These are phyloP conservation scores for Parathielavia appendiculata DNA, from an alignment of 495 filamentous ascomycete genomes.

Conservation along the genomic window DNA sequence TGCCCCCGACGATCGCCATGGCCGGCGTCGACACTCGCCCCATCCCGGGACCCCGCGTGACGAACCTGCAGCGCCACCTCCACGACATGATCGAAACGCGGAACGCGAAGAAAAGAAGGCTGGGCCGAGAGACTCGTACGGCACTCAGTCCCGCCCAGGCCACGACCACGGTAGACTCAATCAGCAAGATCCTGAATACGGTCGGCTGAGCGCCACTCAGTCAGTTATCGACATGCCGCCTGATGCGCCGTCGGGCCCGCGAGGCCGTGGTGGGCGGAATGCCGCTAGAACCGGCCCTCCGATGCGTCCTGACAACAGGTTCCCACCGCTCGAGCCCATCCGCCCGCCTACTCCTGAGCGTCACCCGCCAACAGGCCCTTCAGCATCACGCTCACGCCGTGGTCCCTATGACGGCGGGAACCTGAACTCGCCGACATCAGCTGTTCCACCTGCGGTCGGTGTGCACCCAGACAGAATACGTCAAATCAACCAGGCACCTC, in stretches of 20 bases:
- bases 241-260: slow-evolving; percentile 65
- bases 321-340: slow-evolving; percentile 31
- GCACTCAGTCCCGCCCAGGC: slow-evolving; percentile 38
- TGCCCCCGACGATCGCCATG: slow-evolving; percentile 43
- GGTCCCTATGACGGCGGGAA: slow-evolving; percentile 34
- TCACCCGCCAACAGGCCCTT: slow-evolving; percentile 46
- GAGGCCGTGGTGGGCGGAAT: slow-evolving; percentile 46
- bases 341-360: slow-evolving; percentile 43
- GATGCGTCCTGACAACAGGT: slow-evolving; percentile 35
- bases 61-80: slow-evolving; percentile 23
- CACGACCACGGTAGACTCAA: slow-evolving; percentile 54
- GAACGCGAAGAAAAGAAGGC: slow-evolving; percentile 35
- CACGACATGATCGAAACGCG: slow-evolving; percentile 32
- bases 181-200: slow-evolving; percentile 57
- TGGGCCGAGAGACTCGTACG: slow-evolving; percentile 33
- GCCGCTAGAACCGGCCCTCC: slow-evolving; percentile 31
- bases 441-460: slow-evolving; percentile 27
- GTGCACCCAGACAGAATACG: slow-evolving; percentile 44
- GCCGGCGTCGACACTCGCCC: slow-evolving; percentile 38
- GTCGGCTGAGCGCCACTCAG: slow-evolving; percentile 52
- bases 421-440: slow-evolving; percentile 28
- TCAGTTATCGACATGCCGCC: slow-evolving; percentile 40
- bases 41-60: slow-evolving; percentile 36
- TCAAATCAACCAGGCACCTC: slow-evolving; percentile 29
- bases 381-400: slow-evolving; percentile 39